These are phyloP conservation scores for Pseudotulostoma volvatum DNA, from an alignment of 495 filamentous ascomycete species.

Conservation along the genomic window DNA sequence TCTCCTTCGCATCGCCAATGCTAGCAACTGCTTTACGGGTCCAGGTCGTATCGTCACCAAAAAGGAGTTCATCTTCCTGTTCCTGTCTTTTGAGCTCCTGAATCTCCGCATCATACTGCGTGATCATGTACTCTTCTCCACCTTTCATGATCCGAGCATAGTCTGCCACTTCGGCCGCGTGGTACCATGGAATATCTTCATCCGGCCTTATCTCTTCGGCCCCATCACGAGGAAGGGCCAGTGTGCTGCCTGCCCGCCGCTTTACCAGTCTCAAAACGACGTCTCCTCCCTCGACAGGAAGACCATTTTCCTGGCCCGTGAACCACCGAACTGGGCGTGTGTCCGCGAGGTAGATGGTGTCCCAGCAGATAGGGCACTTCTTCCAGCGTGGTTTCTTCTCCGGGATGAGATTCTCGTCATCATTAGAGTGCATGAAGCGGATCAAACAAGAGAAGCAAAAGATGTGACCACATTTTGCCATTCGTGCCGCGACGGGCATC, in stretches of 20 bases:
- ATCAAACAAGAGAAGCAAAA: conserved; percentile 90
- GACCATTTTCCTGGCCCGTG: conserved; percentile 64
- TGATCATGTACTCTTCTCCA: conserved; percentile 68
- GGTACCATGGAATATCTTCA: conserved; percentile 83
- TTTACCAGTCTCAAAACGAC: conserved; percentile 74
- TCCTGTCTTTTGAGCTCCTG: conserved; percentile 56
- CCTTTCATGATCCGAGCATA: conserved; percentile 95
- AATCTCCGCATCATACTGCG: conserved; percentile 65
- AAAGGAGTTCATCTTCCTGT: conserved; percentile 78
- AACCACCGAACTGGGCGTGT: conserved; percentile 87
- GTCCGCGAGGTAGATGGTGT: conserved; percentile 72
- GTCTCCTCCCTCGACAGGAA: conserved; percentile 71
- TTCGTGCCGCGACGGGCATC: conserved; percentile 78
- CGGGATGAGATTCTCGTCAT: conserved; percentile 41
- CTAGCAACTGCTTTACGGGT: conserved; percentile 61
- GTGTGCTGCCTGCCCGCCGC: conserved; percentile 59
- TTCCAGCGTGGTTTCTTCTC: conserved; percentile 71
- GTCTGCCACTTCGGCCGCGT: conserved; percentile 82
- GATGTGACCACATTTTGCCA: conserved; percentile 96
- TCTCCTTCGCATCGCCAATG: conserved; percentile 57
- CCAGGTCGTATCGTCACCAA: conserved; percentile 88
- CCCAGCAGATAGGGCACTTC: conserved; percentile 94
- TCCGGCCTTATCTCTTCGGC: conserved; percentile 47
- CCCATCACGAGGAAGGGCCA: conserved; percentile 75
- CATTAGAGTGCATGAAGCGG: conserved; percentile 83